These are phyloP conservation scores for Coemansia sp. DNA, from an alignment of 192 early-diverging fungal genomes.

Conservation along the genomic window DNA sequence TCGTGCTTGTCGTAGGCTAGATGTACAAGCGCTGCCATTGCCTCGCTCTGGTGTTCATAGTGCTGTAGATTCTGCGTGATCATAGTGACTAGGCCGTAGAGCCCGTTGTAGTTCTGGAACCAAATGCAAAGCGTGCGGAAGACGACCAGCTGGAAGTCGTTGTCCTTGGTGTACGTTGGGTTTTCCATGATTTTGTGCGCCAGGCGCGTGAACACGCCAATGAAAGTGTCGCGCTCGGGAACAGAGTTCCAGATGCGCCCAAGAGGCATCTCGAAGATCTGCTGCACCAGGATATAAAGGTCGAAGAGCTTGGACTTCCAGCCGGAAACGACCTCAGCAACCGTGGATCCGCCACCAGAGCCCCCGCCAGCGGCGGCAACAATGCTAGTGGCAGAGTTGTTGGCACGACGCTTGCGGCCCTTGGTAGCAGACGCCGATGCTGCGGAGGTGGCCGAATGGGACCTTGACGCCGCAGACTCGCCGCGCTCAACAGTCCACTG, in stretches of 20 bases:
- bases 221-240: conserved; percentile 49
- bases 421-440: conserved; percentile 10
- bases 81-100: conserved; percentile 72
- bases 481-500: conserved; percentile 76
- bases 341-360: conserved; percentile 24
- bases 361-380: conserved; percentile 14
- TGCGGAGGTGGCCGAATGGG: conserved; percentile 5
- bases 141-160: conserved; percentile 57
- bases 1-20: conserved; percentile 61
- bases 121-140: conserved; percentile 74
- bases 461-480: conserved; percentile 58
- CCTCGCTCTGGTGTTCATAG: conserved; percentile 79
- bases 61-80: conserved; percentile 82
- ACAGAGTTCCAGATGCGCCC: conserved; percentile 64
- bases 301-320: conserved; percentile 51
- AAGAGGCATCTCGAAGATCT: conserved; percentile 53
- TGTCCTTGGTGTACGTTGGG: conserved; percentile 62
- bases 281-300: conserved; percentile 29
- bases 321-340: conserved; percentile 42
- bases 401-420: conserved; percentile 41
- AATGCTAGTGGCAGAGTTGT: conserved; percentile 5
- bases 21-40: conserved; percentile 77
- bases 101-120: conserved; percentile 75
- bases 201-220: conserved; percentile 70
- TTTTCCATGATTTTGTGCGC: conserved; percentile 83